These are phyloP conservation scores for Ogataea allantospora DNA, from an alignment of 805 yeast genomes.

Conservation along the genomic window DNA sequence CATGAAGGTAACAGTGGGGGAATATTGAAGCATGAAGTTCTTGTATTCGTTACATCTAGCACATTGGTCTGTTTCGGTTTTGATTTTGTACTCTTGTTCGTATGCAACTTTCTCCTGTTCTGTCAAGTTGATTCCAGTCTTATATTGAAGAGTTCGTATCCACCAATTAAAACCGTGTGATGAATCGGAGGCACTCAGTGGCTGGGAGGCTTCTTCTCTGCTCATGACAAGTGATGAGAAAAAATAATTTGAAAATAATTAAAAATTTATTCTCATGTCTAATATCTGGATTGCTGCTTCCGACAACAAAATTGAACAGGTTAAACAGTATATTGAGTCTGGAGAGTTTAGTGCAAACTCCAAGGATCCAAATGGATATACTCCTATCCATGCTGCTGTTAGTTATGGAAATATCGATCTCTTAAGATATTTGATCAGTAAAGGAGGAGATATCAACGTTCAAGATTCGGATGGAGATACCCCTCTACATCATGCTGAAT, in stretches of 20 bases:
- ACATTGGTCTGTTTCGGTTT: constrained; percentile 45
- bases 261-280: constrained; percentile 3
- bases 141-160: constrained; percentile 68
- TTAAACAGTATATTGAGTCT: constrained; percentile 50
- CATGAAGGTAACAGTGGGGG: constrained; percentile 88
- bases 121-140: constrained; percentile 65
- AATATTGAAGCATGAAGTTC: constrained; percentile 75
- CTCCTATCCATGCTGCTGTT: constrained; percentile 97
- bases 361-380: constrained; percentile 90
- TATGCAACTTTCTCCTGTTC: constrained; percentile 52
- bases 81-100: constrained; percentile 45
- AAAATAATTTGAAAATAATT: constrained; percentile 3
- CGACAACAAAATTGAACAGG: constrained; percentile 65
- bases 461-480: constrained; percentile 91
- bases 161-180: constrained; percentile 64
- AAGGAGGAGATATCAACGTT: constrained; percentile 79
- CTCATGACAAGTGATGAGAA: constrained; percentile 1
- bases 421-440: constrained; percentile 49
- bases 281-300: constrained; percentile 97
- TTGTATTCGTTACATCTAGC: constrained; percentile 66
- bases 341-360: constrained; percentile 63
- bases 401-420: constrained; percentile 82
- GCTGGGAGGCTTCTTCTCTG: constrained; percentile 5
- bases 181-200: constrained; percentile 35
- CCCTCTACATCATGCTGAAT: constrained; percentile 90